These are phyloP conservation scores for Cladosporium sp. DNA, from an alignment of 2,329 filamentous ascomycete genomes.

Conservation along the genomic window DNA sequence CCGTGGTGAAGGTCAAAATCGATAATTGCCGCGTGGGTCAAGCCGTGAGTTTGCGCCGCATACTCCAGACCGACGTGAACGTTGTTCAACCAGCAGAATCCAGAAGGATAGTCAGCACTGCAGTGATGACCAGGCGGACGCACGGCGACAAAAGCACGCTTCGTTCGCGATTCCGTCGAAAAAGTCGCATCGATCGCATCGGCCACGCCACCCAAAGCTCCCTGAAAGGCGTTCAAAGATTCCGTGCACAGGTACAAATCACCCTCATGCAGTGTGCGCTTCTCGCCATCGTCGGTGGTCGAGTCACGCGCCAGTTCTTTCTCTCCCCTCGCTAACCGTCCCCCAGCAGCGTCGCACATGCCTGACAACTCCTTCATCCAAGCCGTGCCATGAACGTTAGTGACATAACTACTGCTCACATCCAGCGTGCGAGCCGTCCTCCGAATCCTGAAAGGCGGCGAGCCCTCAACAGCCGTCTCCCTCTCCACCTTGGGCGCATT, in stretches of 20 bases:
- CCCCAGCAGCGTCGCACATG: constrained; percentile 79
- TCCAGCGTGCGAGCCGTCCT: constrained; percentile 71
- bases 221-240: constrained; percentile 82
- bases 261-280: constrained; percentile 72
- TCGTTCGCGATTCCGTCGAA: constrained; percentile 36
- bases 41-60: constrained; percentile 72
- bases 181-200: constrained; percentile 90
- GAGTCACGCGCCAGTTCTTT: constrained; percentile 67
- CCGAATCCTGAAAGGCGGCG: constrained; percentile 72
- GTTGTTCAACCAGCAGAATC: constrained; percentile 99
- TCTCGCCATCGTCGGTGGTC: constrained; percentile 37
- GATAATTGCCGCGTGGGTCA: constrained; percentile 91
- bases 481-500: constrained; percentile 61
- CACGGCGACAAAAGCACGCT: constrained; percentile 81
- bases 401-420: constrained; percentile 72
- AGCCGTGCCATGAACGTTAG: constrained; percentile 81
- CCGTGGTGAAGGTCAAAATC: constrained; percentile 92
- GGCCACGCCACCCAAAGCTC: constrained; percentile 85
- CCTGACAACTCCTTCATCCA: constrained; percentile 91
- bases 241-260: constrained; percentile 88
- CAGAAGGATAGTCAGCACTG: constrained; percentile 81
- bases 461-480: constrained; percentile 46
- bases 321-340: constrained; percentile 69
- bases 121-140: constrained; percentile 95
- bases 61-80: constrained; percentile 96